Percentiles rank a stretch among this genome's conserved stretches.
Conservation (phyloP, 164 flowering plant species). For the Sextonia rubra region DNA sequence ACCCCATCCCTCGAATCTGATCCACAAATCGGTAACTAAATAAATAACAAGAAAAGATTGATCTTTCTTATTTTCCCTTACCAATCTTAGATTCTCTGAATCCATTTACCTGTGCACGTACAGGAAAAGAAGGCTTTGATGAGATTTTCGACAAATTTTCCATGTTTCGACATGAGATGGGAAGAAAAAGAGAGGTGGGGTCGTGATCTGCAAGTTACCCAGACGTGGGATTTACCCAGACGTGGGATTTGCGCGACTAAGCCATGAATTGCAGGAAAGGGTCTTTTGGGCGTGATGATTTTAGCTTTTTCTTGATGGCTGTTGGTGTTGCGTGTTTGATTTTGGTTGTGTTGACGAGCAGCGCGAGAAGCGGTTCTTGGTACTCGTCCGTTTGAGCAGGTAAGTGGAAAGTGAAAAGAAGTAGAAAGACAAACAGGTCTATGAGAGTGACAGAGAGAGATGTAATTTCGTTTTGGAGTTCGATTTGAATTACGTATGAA, state of each 20-base stretch:
- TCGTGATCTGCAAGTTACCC: not conserved
- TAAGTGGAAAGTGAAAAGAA: not conserved
- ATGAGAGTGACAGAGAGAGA: too few species aligned
- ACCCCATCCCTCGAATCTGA: constrained; percentile 18
- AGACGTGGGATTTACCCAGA: not conserved
- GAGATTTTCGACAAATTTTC: not conserved
- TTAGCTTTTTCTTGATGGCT: too few species aligned
- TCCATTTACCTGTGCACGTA: not conserved
- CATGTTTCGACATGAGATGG: not conserved
- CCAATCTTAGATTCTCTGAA: not conserved
- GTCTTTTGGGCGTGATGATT: not conserved
- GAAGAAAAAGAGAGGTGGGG: not conserved
- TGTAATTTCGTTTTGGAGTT: too few species aligned
- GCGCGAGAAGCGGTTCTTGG: not conserved
- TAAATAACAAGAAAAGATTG: too few species aligned
- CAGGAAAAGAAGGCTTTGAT: not conserved
- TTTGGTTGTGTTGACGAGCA: not conserved
- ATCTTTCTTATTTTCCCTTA: too few species aligned
- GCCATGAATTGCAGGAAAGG: not conserved
- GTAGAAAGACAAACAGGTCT: too few species aligned
- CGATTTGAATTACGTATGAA: too few species aligned
- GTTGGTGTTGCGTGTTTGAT: not conserved
- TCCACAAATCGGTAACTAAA: not conserved
- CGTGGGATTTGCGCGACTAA: not conserved
- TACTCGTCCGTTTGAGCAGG: not conserved